phyloP scores from a whole-genome alignment of 2,329 filamentous ascomycete species.

The Hypoxylon sp. region DNA sequence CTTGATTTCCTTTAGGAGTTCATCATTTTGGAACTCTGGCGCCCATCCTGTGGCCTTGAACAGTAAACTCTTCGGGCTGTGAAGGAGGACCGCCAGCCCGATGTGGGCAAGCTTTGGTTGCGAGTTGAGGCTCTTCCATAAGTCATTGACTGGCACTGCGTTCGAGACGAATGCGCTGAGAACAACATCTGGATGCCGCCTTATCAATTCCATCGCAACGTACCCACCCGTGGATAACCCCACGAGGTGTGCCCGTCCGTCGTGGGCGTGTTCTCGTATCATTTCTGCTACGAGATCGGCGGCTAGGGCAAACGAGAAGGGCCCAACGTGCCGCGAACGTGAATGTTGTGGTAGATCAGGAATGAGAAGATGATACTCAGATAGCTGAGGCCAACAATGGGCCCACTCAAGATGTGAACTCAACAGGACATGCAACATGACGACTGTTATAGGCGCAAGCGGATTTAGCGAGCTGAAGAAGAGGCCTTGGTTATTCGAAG shows the following conservation, averaged over 20 bases:
- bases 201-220: constrained; percentile 52
- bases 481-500: constrained; percentile 33
- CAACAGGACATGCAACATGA: constrained; percentile 45
- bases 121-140: constrained; percentile 45
- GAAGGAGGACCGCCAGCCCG: constrained; percentile 45
- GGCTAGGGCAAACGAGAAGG: constrained; percentile 50
- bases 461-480: constrained; percentile 50
- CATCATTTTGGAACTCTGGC: constrained; percentile 48
- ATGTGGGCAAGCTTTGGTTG: constrained; percentile 50
- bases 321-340: constrained; percentile 51
- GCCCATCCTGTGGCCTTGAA: constrained; percentile 48
- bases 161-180: constrained; percentile 54
- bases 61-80: constrained; percentile 48
- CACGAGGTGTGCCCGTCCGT: constrained; percentile 55
- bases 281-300: constrained; percentile 53
- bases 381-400: constrained; percentile 53
- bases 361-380: constrained; percentile 56
- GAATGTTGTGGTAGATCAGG: constrained; percentile 57
- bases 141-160: constrained; percentile 49
- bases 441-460: constrained; percentile 41
- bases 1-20: constrained; percentile 53
- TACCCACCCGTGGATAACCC: constrained; percentile 58
- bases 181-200: constrained; percentile 53
- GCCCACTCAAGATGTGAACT: constrained; percentile 53
- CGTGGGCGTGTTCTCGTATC: constrained; percentile 54